Evolutionary conservation across 2,329 filamentous ascomycete genomes (phyloP), one percentile per base, ranked within the genome.

Genomic region (Penicillium decumbens): DNA sequence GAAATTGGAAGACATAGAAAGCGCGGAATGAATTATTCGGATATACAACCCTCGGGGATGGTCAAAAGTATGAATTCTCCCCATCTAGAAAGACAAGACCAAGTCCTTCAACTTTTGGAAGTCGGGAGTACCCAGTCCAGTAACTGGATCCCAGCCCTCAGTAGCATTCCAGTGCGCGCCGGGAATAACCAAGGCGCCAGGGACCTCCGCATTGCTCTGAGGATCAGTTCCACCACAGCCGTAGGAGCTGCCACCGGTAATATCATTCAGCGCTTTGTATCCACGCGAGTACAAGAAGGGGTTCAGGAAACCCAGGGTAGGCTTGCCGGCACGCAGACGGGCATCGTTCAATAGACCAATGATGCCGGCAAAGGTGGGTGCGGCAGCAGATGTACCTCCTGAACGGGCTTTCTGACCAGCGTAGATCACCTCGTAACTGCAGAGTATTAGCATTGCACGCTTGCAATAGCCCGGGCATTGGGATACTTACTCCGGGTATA

Each of bases 321-420:
- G 61, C 62, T 77, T 78, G 13, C 79, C 79, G 12, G 66, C 67
- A 0, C 73, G 67, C 23, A 83, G 65, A 44, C 79, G 69, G 3
- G 77, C 78, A 58, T 83, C 80, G 57, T 85, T 84, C 52, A 84
- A 67, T 4, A 84, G 73, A 8, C 77, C 71, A 43, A 85, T 67
- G 41, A 85, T 75, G 23, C 74, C 77, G 1, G 80, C 77, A 33
- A 80, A 77, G 4, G 80, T 69, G 0, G 84, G 84, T 1, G 77
- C 75, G 8, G 81, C 78, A 38, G 65, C 67, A 0, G 62, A 65
- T 27, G 62, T 65, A 45, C 62, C 62, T 20, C 60, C 62, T 6
- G 56, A 54, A 4, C 23, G 27, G 20, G 12, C 12, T 7, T 45
- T 43, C 6, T 45, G 7, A 15, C 60, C 61, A 3, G 29, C 32